phyloP scores from a whole-genome alignment of 2,329 filamentous ascomycete genomes.

The Aspergillus vadensis region DNA sequence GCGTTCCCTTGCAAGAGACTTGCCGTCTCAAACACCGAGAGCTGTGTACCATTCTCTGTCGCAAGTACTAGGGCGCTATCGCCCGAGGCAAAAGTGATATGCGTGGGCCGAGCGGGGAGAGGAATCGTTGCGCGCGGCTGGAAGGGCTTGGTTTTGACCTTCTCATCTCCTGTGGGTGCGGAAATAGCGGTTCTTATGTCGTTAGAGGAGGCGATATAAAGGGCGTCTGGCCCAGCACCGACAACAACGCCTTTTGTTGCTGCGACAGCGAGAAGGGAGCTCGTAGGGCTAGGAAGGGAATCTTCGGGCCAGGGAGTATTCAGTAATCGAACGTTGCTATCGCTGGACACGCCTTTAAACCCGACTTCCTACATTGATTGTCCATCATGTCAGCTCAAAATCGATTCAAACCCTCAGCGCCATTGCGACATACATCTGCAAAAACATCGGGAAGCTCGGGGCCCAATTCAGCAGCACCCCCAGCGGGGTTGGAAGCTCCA shows the following conservation, averaged over 20 bases:
- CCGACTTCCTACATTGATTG: conserved; percentile 63
- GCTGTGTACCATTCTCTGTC: conserved; percentile 75
- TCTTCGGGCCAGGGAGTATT: conserved; percentile 73
- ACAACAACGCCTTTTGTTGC: conserved; percentile 78
- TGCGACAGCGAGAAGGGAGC: conserved; percentile 82
- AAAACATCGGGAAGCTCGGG: conserved; percentile 74
- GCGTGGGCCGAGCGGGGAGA: conserved; percentile 75
- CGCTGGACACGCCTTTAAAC: conserved; percentile 77
- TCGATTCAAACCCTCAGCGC: neutral
- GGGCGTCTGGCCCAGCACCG: conserved; percentile 78
- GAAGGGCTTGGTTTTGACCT: conserved; percentile 67
- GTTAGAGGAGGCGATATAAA: conserved; percentile 76
- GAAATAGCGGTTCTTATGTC: conserved; percentile 75
- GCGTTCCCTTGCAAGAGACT: conserved; percentile 66
- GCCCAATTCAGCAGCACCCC: conserved; percentile 53
- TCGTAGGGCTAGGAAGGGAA: conserved; percentile 70
- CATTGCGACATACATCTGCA: conserved; percentile 66
- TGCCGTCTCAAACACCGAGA: conserved; percentile 80
- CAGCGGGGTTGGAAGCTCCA: conserved; percentile 49
- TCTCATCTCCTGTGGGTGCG: conserved; percentile 57
- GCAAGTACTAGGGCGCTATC: conserved; percentile 82
- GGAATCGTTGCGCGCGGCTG: conserved; percentile 72
- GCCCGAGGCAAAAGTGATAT: conserved; percentile 87
- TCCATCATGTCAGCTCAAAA: conserved; percentile 13
- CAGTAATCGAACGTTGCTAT: conserved; percentile 77